A percentile compares a stretch with the other conserved stretches of the same genome.
Evolutionary conservation across 257 asterid genomes (phyloP).

Genomic region (Solanum pennellii): DNA sequence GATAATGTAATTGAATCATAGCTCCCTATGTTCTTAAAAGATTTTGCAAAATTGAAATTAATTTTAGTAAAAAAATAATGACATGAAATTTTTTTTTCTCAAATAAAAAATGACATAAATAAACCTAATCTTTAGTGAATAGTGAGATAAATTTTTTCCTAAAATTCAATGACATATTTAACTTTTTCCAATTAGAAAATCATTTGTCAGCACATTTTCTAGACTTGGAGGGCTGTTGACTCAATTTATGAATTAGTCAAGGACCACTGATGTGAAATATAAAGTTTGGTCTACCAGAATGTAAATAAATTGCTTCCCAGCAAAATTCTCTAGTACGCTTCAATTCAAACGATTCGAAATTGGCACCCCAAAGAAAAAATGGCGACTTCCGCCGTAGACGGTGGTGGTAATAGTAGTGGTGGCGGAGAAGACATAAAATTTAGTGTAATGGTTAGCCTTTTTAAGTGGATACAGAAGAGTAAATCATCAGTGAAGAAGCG

Average conservation of each 20-base stretch:
- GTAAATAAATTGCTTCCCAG: not conserved
- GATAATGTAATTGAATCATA: not conserved
- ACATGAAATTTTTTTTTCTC: not conserved
- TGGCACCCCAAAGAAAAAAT: not conserved
- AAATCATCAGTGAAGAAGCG: constrained; percentile 55
- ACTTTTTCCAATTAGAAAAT: too few species aligned
- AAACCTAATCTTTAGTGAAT: not conserved
- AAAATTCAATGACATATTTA: too few species aligned
- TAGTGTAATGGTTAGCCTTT: constrained; percentile 74
- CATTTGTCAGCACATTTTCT: not conserved
- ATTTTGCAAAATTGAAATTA: too few species aligned
- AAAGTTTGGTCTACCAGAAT: not conserved
- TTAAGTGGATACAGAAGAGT: constrained; percentile 80
- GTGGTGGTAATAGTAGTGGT: not conserved
- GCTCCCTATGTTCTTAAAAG: not conserved
- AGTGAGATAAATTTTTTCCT: not conserved
- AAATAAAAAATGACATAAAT: not conserved
- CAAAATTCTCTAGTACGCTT: not conserved
- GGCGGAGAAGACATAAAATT: constrained; percentile 50
- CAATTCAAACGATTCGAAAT: not conserved
- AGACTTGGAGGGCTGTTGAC: not conserved
- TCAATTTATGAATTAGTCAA: not conserved
- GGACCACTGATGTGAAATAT: not conserved
- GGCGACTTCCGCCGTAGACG: not conserved
- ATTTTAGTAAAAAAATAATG: too few species aligned